Evolutionary conservation across 495 filamentous ascomycete genomes (phyloP).

Genomic region (Neurospora sp.): DNA sequence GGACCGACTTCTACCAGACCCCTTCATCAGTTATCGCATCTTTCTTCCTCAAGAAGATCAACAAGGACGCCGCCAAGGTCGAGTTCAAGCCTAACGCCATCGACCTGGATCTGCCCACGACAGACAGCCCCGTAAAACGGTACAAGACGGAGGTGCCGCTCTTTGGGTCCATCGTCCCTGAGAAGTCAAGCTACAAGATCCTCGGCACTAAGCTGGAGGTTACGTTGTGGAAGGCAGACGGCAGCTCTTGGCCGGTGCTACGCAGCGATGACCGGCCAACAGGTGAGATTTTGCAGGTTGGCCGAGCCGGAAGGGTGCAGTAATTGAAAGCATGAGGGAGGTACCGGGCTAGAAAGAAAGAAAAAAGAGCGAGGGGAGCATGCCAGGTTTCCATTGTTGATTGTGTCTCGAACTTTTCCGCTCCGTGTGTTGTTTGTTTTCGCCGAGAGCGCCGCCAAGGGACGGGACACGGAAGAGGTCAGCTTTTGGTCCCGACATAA

Average conservation of each 20-base stretch:
- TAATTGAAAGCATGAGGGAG: neutral
- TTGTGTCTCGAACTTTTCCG: neutral
- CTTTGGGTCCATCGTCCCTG: slow-evolving; percentile 64
- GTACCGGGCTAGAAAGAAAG: neutral
- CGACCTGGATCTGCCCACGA: slow-evolving; percentile 70
- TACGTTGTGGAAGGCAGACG: slow-evolving; percentile 72
- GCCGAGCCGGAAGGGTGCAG: slow-evolving; percentile 61
- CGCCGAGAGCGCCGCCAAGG: slow-evolving; percentile 2
- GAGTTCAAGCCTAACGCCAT: slow-evolving; percentile 50
- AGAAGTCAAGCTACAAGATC: slow-evolving; percentile 68
- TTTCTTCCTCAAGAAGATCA: slow-evolving; percentile 94
- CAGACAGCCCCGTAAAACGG: slow-evolving; percentile 61
- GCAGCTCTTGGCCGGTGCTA: slow-evolving; percentile 78
- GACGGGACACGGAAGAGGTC: slow-evolving; percentile 4
- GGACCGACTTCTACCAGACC: slow-evolving; percentile 95
- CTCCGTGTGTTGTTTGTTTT: neutral
- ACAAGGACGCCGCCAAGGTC: slow-evolving; percentile 65
- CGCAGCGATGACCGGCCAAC: slow-evolving; percentile 69
- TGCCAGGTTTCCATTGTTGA: neutral
- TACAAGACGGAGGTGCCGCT: slow-evolving; percentile 67
- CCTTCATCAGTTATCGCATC: slow-evolving; percentile 74
- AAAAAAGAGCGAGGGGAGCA: neutral
- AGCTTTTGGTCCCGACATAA: neutral
- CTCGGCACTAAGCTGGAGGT: slow-evolving; percentile 94
- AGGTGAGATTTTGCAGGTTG: slow-evolving; percentile 75